phyloP scores from a whole-genome alignment of 2,329 filamentous ascomycete species.

The Cadophora malorum region DNA sequence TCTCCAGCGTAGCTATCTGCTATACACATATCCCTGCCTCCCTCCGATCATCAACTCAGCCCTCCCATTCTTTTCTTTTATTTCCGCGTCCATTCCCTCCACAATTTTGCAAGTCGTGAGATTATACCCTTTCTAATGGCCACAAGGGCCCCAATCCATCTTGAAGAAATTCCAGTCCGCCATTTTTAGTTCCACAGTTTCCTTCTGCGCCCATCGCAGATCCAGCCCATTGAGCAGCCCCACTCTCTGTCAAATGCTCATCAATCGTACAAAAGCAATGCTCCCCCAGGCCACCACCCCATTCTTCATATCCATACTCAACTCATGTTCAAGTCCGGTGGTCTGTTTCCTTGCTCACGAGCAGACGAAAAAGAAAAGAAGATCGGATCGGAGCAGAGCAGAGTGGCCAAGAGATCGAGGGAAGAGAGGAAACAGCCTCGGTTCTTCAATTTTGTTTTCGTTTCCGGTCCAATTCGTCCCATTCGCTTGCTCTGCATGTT shows the following conservation, averaged over 20 bases:
- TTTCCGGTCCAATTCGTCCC: neutral
- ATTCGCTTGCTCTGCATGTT: neutral
- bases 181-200: neutral
- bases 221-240: neutral
- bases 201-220: neutral
- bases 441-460: neutral
- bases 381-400: neutral
- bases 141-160: neutral
- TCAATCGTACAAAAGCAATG: slow-evolving; percentile 11
- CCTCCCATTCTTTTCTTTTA: neutral
- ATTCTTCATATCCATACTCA: neutral
- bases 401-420: neutral
- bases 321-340: neutral
- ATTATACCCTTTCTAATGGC: neutral
- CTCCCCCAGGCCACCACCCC: neutral
- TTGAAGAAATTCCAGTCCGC: neutral
- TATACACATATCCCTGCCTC: too few species aligned
- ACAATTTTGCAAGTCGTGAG: too few species aligned
- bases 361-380: neutral
- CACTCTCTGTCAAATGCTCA: slow-evolving; percentile 11
- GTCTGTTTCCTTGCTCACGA: neutral
- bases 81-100: too few species aligned
- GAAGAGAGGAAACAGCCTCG: slow-evolving; percentile 5
- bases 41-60: too few species aligned
- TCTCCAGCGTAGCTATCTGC: too few species aligned